phyloP scores from a whole-genome alignment of 495 filamentous ascomycete genomes.

The Penicillium canescens region DNA sequence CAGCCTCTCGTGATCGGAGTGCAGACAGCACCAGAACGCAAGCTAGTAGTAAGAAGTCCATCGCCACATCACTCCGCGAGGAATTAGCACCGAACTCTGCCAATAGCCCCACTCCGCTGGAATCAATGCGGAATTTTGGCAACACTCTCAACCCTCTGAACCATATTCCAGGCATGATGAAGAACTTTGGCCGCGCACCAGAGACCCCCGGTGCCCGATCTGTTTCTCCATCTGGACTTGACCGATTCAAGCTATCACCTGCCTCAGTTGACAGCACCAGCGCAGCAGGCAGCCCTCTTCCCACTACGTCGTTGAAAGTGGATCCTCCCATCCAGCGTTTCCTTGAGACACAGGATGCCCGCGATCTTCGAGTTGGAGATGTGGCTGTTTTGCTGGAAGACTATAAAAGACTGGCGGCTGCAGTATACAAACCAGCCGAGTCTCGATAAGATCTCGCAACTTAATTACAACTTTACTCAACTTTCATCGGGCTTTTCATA shows the following conservation, averaged over 20 bases:
- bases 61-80: slow-evolving; percentile 25
- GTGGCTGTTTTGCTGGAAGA: slow-evolving; percentile 80
- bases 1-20: slow-evolving; percentile 68
- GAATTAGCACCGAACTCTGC: slow-evolving; percentile 23
- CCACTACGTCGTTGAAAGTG: slow-evolving; percentile 43
- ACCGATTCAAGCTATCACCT: slow-evolving; percentile 30
- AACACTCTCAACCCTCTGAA: slow-evolving; percentile 84
- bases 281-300: slow-evolving; percentile 15
- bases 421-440: slow-evolving; percentile 36
- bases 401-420: slow-evolving; percentile 75
- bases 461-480: neutral
- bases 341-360: slow-evolving; percentile 73
- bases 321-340: slow-evolving; percentile 78
- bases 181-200: slow-evolving; percentile 68
- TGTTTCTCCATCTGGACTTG: slow-evolving; percentile 30
- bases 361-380: slow-evolving; percentile 79
- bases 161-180: slow-evolving; percentile 70
- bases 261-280: slow-evolving; percentile 20
- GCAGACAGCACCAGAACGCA: slow-evolving; percentile 71
- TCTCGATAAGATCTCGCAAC: slow-evolving; percentile 6
- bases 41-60: slow-evolving; percentile 32
- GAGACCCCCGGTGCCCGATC: slow-evolving; percentile 28
- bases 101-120: slow-evolving; percentile 57
- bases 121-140: slow-evolving; percentile 81
- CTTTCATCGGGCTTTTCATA: neutral